Percentiles rank a stretch among this genome's conserved stretches.
Evolutionary conservation across 1,139 yeast species (phyloP).

Genomic region (Barnettozyma hawaiiensis): DNA sequence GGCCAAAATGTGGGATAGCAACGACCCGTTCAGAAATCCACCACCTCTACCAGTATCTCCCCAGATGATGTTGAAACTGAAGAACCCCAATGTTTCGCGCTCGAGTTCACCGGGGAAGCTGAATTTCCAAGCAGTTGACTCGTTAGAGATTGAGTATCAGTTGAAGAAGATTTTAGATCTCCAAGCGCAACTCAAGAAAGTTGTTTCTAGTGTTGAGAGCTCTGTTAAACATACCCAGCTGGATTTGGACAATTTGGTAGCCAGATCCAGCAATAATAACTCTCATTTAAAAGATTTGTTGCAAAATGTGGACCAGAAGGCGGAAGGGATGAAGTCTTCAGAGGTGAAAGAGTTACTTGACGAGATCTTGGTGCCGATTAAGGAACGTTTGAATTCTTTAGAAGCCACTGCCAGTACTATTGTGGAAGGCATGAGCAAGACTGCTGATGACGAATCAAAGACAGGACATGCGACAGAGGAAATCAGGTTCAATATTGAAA

Average conservation of each 20-base stretch:
- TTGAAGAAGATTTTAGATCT: constrained; percentile 28
- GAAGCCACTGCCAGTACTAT: not conserved
- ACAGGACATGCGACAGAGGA: not conserved
- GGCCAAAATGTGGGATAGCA: constrained; percentile 30
- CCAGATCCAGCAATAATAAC: constrained; percentile 40
- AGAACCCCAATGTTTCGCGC: constrained; percentile 14
- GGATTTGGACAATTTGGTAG: constrained; percentile 36
- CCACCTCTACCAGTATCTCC: constrained; percentile 33
- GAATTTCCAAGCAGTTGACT: constrained; percentile 20
- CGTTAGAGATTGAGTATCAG: constrained; percentile 28
- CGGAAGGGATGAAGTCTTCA: not conserved
- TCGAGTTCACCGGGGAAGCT: constrained; percentile 25
- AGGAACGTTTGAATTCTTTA: not conserved
- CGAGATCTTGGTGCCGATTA: not conserved
- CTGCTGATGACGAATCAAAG: not conserved
- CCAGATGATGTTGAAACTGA: constrained; percentile 22
- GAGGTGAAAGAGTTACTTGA: constrained; percentile 5
- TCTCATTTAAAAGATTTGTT: constrained; percentile 33
- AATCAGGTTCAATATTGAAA: not conserved
- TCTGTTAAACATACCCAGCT: constrained; percentile 35
- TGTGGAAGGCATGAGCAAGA: not conserved
- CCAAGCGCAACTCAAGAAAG: constrained; percentile 25
- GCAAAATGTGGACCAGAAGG: constrained; percentile 17
- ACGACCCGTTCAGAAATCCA: constrained; percentile 34
- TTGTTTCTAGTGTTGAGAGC: constrained; percentile 29